phyloP scores from a whole-genome alignment of 805 yeast genomes.

The Candida vaughaniae region DNA sequence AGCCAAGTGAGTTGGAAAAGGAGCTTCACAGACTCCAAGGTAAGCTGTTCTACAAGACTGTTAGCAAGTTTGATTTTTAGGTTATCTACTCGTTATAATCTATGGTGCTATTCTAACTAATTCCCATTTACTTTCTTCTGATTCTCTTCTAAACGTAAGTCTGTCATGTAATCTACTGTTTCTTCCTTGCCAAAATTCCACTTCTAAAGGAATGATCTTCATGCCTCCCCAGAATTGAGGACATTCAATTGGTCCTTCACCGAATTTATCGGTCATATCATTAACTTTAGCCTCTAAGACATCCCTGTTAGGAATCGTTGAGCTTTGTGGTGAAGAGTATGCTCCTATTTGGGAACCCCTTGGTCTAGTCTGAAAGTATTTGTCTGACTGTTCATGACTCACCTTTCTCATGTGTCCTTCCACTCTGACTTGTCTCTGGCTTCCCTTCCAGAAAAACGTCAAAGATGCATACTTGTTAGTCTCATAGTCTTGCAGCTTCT shows the following conservation, averaged over 20 bases:
- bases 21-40: constrained; percentile 68
- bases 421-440: constrained; percentile 90
- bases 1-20: constrained; percentile 61
- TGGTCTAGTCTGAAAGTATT: constrained; percentile 85
- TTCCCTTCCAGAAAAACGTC: constrained; percentile 87
- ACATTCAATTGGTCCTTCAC: constrained; percentile 68
- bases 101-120: constrained; percentile 72
- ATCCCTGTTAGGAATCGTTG: constrained; percentile 53
- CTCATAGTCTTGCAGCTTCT: constrained; percentile 69
- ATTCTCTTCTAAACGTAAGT: constrained; percentile 63
- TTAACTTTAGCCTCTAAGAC: constrained; percentile 58
- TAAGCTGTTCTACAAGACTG: constrained; percentile 45
- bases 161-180: constrained; percentile 88
- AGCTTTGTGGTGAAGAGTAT: constrained; percentile 91
- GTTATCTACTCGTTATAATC: constrained; percentile 1
- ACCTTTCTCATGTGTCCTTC: constrained; percentile 83
- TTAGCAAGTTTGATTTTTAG: constrained; percentile 8
- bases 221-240: constrained; percentile 98
- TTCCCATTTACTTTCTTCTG: constrained; percentile 53
- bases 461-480: constrained; percentile 79
- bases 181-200: constrained; percentile 98
- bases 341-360: constrained; percentile 94
- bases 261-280: constrained; percentile 54
- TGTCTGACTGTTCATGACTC: constrained; percentile 66
- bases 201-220: constrained; percentile 80